A percentile compares a stretch with the other conserved stretches of the same genome.
Conservation (phyloP, 371 early-diverging fungal species). For the Chytridiales sp. region DNA sequence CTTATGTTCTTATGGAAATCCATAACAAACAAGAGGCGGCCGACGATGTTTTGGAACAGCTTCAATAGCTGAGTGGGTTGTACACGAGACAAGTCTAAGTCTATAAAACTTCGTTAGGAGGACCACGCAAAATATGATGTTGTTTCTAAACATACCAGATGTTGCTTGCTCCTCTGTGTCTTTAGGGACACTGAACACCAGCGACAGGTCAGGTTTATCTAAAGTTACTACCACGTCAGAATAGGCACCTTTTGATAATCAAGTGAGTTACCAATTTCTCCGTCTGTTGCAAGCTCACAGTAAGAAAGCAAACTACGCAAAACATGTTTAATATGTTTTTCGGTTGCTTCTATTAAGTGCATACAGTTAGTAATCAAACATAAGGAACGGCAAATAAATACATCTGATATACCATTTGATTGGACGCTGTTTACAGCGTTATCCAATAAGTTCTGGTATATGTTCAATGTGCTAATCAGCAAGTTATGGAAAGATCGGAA, state of each 20-base stretch:
- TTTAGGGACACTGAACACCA: neutral
- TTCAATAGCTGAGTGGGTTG: neutral
- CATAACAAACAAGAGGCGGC: constrained; percentile 15
- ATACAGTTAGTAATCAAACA: neutral
- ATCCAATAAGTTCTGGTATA: constrained; percentile 2
- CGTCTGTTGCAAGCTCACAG: constrained; percentile 39
- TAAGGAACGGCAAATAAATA: too few species aligned
- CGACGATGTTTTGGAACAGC: constrained; percentile 8
- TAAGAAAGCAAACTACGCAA: constrained; percentile 48
- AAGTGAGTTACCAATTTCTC: constrained; percentile 33
- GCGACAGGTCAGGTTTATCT: neutral
- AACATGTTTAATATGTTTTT: constrained; percentile 19
- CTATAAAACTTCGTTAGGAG: neutral
- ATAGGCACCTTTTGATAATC: neutral
- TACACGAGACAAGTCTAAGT: constrained; percentile 1
- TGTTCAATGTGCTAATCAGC: constrained; percentile 11
- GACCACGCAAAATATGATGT: neutral
- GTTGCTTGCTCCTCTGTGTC: constrained; percentile 1
- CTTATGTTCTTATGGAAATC: constrained; percentile 24
- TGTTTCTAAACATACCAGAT: too few species aligned
- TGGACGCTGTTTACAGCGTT: neutral
- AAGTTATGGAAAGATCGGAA: constrained; percentile 50
- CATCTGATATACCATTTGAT: too few species aligned
- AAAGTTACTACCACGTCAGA: neutral
- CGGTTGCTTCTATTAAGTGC: neutral